Evolutionary conservation across 2,329 filamentous ascomycete genomes (phyloP).

Genomic region (Ceratocystis variospora): DNA sequence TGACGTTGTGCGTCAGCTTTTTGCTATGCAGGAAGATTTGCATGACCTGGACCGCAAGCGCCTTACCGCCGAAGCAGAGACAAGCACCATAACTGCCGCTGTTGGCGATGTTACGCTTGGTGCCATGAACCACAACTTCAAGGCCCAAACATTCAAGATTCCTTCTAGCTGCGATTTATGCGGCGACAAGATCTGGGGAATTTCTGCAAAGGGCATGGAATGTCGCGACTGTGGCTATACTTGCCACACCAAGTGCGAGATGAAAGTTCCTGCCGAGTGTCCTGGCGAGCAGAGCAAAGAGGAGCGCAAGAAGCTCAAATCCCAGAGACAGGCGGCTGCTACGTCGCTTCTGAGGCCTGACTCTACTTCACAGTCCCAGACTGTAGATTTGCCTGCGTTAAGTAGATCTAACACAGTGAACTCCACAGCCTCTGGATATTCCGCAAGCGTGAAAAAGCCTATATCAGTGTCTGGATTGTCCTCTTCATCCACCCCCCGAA

Average conservation of each 20-base stretch:
- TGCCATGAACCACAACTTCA: constrained; percentile 93
- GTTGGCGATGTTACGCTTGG: constrained; percentile 89
- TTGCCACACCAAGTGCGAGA: constrained; percentile 96
- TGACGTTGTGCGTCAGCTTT: constrained; percentile 68
- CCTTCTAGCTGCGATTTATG: constrained; percentile 97
- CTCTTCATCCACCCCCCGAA: constrained; percentile 21
- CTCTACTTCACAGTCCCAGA: constrained; percentile 35
- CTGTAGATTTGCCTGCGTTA: constrained; percentile 52
- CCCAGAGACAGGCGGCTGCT: constrained; percentile 66
- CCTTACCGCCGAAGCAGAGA: constrained; percentile 82
- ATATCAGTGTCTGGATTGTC: constrained; percentile 43
- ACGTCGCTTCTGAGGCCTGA: constrained; percentile 43
- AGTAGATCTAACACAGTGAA: constrained; percentile 78
- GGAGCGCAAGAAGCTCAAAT: constrained; percentile 86
- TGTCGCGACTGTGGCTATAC: constrained; percentile 95
- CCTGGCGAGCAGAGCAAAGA: constrained; percentile 90
- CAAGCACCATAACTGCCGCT: constrained; percentile 75
- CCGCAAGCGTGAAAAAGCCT: constrained; percentile 62
- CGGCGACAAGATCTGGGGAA: constrained; percentile 89
- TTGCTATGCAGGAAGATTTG: constrained; percentile 68
- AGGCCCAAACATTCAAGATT: constrained; percentile 97
- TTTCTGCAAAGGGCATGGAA: constrained; percentile 92
- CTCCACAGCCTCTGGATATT: constrained; percentile 78
- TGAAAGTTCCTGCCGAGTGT: constrained; percentile 94
- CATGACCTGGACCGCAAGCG: constrained; percentile 74